Percentiles rank a stretch among this genome's conserved stretches.
These are phyloP conservation scores for Bremia lactucae DNA, from an alignment of 352 stramenopile species.

Conservation along the genomic window DNA sequence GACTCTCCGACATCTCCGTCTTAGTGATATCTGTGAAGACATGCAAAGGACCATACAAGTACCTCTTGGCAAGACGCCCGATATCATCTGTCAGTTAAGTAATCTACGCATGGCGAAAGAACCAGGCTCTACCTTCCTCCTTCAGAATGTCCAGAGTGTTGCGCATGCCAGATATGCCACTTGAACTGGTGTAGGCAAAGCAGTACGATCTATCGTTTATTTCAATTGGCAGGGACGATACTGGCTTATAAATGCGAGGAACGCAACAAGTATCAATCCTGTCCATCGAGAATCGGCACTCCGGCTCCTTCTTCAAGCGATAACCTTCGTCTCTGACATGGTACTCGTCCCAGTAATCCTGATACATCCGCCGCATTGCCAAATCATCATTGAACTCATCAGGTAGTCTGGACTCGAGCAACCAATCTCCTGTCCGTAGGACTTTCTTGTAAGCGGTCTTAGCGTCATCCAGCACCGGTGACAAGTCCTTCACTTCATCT, in stretches of 20 bases:
- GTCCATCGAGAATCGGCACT: neutral
- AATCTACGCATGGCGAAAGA: neutral
- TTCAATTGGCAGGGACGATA: neutral
- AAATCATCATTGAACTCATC: too few relatives aligned
- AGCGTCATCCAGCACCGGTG: neutral
- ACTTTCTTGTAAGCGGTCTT: neutral
- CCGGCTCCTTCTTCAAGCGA: neutral
- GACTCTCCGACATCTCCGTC: neutral
- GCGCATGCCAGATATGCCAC: neutral
- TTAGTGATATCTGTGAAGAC: neutral
- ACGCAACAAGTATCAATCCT: neutral
- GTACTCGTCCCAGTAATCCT: neutral
- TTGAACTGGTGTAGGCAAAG: neutral
- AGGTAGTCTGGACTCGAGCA: neutral
- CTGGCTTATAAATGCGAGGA: neutral
- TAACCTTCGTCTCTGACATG: neutral
- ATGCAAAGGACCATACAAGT: neutral
- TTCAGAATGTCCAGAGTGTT: neutral
- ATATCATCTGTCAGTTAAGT: neutral
- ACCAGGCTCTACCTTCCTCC: neutral
- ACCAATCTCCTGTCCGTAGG: neutral
- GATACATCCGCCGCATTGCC: neutral
- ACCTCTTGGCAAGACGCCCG: neutral
- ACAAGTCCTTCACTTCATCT: neutral
- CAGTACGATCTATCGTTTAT: neutral